Evolutionary conservation across 768 basidiomycete genomes (phyloP).

Genomic region (Xerocomus potaroensis): DNA sequence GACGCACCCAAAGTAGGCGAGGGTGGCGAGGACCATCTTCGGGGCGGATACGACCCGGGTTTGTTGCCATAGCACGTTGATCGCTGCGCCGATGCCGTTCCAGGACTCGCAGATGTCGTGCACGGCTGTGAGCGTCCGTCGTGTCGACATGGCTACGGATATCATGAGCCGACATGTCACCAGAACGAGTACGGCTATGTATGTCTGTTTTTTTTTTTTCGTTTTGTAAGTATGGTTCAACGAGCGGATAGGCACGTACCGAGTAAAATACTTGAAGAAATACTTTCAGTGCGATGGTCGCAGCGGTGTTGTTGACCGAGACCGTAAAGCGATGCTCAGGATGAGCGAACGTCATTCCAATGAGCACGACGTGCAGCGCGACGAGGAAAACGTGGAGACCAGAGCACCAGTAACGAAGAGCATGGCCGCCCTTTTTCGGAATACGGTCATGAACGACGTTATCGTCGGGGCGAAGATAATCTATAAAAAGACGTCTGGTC

Average conservation of each 20-base stretch:
- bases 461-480: no score
- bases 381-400: neutral
- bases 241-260: neutral
- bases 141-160: constrained; percentile 1
- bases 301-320: neutral
- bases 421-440: neutral
- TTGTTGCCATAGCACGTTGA: constrained; percentile 18
- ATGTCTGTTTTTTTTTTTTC: no score
- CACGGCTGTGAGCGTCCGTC: constrained; percentile 14
- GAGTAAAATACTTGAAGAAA: constrained; percentile 5
- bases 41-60: constrained; percentile 9
- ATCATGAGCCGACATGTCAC: constrained; percentile 13
- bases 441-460: no score
- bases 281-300: neutral
- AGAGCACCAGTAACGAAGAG: neutral
- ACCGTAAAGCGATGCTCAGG: constrained; percentile 3
- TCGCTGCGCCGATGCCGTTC: constrained; percentile 22
- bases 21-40: neutral
- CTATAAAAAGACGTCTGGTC: no score
- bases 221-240: no score
- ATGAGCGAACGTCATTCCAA: neutral
- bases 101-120: constrained; percentile 21
- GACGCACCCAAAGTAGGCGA: constrained; percentile 16
- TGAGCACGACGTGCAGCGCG: neutral
- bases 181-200: constrained; percentile 13